A percentile compares a stretch with the other conserved stretches of the same genome.
These are phyloP conservation scores for Cryptococcus sp. DNA, from an alignment of 1,284 basidiomycete genomes.

Conservation along the genomic window DNA sequence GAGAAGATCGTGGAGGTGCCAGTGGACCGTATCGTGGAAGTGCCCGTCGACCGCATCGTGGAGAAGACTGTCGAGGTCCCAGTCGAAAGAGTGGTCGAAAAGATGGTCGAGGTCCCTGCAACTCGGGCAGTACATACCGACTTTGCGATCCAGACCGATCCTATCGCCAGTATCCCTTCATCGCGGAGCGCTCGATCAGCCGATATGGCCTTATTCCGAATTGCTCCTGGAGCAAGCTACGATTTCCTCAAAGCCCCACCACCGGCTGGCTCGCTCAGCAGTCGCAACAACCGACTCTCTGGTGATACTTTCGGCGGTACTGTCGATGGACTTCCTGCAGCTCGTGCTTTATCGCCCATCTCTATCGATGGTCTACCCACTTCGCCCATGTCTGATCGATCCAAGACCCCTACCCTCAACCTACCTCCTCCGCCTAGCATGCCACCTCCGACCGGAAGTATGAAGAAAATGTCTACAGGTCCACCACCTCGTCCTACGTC, in stretches of 20 bases:
- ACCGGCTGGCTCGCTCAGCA: slow-evolving; percentile 15
- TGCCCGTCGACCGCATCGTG: slow-evolving; percentile 30
- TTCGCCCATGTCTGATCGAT: slow-evolving; percentile 48
- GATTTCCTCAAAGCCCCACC: slow-evolving; percentile 49
- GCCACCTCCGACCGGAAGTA: slow-evolving; percentile 63
- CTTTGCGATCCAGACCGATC: slow-evolving; percentile 20
- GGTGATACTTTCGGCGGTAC: slow-evolving; percentile 15
- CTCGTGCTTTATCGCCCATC: slow-evolving; percentile 27
- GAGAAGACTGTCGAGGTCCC: slow-evolving; percentile 36
- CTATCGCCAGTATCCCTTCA: slow-evolving; percentile 10
- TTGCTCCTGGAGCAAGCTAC: slow-evolving; percentile 40
- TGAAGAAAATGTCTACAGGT: slow-evolving; percentile 44
- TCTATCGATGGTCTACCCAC: slow-evolving; percentile 24
- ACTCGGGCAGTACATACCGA: slow-evolving; percentile 20
- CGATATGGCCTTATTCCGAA: slow-evolving; percentile 45
- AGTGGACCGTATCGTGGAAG: slow-evolving; percentile 31
- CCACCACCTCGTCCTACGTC: slow-evolving; percentile 79
- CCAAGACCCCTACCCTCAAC: slow-evolving; percentile 75
- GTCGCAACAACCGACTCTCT: slow-evolving; percentile 12
- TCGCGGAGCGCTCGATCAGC: slow-evolving; percentile 21
- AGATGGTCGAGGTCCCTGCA: slow-evolving; percentile 39
- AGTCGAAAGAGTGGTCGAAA: slow-evolving; percentile 40
- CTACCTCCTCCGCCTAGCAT: slow-evolving; percentile 75
- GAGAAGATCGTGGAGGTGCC: slow-evolving; percentile 18
- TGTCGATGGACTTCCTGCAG: slow-evolving; percentile 21